Base-by-base conservation (phyloP, 257 asterid species). In the Anisodus tanguticus region DNA sequence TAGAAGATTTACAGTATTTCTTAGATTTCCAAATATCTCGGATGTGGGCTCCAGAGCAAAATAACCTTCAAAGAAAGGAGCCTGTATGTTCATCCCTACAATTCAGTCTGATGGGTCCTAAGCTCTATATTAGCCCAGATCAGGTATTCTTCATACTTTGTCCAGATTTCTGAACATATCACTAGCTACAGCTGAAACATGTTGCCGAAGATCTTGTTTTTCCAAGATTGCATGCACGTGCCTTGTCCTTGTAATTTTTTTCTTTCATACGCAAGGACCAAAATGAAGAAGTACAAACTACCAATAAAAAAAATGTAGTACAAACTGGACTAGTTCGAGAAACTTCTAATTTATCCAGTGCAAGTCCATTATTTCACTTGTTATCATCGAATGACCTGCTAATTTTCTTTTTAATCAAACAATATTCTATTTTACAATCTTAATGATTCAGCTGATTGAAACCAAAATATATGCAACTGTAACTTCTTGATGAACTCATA, bases 71-170 rank as follows among this genome's bases (percentile, higher is more conserved):
- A 66, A 83, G 99, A 80, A 97, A 97, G 90, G 99, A 91, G 87
- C 99, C 99, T 8, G 99, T 97, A 8, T 97, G 99, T 78, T 82
- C 92, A 8, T 90, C 93, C 66, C 98, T 97, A 69, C 98, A 95
- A 88, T 95, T 97, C 92, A 97, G 99, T 85, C 91, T 97, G 90
- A 97, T 97, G 97, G 98, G 99, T 54, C 98, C 99, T 79, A 97
- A 97, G 90, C 99, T 97, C 47, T 94, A 92, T 80, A 91, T 97
- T 82, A 93, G 98, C 87, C 95, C 97, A 8, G 98, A 97, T 91
- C 99, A 97, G 99, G 99, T 97, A 91, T 67, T 39, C 67, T 55
- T 51, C 77, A 58, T 3, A 5, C 47, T 47, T 43, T 45, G 3
- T n/a, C 78, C 17, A 37, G 5, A 49, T 72, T 83, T 67, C 19